Conservation (phyloP, 2,329 filamentous ascomycete species). For the Fusarium abutilonis region DNA sequence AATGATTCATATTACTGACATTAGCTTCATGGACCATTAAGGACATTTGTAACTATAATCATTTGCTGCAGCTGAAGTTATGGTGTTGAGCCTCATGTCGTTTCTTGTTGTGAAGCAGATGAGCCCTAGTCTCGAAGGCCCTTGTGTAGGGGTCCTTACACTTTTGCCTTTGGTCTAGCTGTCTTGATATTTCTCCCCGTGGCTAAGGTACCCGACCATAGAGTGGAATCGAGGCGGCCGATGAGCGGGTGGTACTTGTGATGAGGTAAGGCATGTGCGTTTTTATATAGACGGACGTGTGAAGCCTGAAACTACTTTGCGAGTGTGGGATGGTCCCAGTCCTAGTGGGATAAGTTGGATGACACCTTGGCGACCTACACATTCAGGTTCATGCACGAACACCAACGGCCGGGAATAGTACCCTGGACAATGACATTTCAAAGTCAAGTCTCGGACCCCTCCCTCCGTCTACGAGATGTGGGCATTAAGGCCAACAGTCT, state of each 20-base stretch:
- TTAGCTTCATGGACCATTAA: constrained; percentile 5
- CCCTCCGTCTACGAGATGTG: constrained; percentile 4
- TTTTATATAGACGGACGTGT: constrained; percentile 7
- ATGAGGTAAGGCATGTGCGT: constrained; percentile 7
- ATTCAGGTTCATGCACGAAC: no score
- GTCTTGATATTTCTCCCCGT: neutral
- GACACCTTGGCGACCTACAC: no score
- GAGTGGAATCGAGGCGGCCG: constrained; percentile 1
- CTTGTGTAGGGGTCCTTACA: no score
- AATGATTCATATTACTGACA: constrained; percentile 23
- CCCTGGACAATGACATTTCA: neutral
- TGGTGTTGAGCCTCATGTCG: constrained; percentile 14
- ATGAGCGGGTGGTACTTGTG: neutral
- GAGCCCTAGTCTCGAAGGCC: no score
- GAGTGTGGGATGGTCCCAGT: neutral
- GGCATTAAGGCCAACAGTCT: constrained; percentile 13
- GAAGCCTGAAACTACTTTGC: constrained; percentile 3
- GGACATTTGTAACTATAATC: constrained; percentile 8
- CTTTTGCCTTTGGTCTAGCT: no score
- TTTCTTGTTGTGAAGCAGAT: neutral
- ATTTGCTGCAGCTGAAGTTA: constrained; percentile 15
- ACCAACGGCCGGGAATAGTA: neutral
- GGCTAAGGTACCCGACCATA: constrained; percentile 18
- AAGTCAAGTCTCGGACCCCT: constrained; percentile 2
- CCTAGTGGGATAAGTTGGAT: neutral